These are phyloP conservation scores for Euphorbia schlechtendalii DNA, from an alignment of 441 rosid species.

Conservation along the genomic window DNA sequence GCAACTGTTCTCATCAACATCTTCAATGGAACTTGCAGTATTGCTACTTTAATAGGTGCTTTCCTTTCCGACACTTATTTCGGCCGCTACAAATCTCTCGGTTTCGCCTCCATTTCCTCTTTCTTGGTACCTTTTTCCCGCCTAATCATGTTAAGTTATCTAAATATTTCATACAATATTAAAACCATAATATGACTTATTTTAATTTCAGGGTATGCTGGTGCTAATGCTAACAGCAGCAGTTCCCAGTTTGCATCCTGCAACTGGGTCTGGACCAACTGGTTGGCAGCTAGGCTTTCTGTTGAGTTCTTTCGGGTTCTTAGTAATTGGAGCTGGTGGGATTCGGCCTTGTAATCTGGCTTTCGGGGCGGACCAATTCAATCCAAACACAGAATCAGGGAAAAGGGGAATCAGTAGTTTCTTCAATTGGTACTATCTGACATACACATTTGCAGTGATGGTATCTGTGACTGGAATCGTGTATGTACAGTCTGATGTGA, in stretches of 20 bases:
- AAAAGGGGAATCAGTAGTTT: constrained; percentile 30
- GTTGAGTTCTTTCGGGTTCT: constrained; percentile 20
- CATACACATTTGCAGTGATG: constrained; percentile 32
- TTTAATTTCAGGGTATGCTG: constrained; percentile 31
- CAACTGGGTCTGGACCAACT: constrained; percentile 25
- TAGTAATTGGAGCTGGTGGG: constrained; percentile 41
- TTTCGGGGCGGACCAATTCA: constrained; percentile 44
- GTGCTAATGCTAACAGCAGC: constrained; percentile 37
- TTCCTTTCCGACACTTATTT: constrained; percentile 37
- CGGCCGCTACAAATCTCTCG: constrained; percentile 32
- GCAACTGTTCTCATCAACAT: constrained; percentile 33
- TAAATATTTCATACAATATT: neutral
- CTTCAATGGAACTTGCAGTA: constrained; percentile 33
- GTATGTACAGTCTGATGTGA: constrained; percentile 33
- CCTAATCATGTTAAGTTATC: neutral
- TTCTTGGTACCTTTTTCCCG: constrained; percentile 19
- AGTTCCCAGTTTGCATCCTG: constrained; percentile 32
- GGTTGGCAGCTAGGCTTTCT: constrained; percentile 27
- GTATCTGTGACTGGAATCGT: constrained; percentile 26
- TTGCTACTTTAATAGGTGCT: constrained; percentile 30
- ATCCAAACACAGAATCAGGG: constrained; percentile 33
- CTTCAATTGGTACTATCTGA: constrained; percentile 42
- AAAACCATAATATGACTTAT: neutral
- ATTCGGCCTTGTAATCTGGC: constrained; percentile 41
- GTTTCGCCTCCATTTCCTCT: constrained; percentile 26